These are phyloP conservation scores for Euphrasia arctica DNA, from an alignment of 305 asterid genomes.

Conservation along the genomic window DNA sequence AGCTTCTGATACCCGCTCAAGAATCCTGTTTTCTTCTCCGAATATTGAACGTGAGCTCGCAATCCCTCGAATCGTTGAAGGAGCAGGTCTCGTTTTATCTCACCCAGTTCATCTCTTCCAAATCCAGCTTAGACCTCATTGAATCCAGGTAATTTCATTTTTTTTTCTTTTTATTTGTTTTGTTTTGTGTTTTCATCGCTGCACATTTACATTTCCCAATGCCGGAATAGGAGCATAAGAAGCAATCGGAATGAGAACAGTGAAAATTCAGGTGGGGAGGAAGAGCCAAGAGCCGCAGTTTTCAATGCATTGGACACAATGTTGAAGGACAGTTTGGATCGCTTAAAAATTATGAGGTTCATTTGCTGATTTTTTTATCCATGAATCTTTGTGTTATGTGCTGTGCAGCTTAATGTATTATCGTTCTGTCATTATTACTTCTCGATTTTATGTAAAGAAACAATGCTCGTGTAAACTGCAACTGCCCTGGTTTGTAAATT, in stretches of 20 bases:
- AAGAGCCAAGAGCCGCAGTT: slow-evolving; percentile 52
- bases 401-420: slow-evolving; percentile 23
- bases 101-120: slow-evolving; percentile 36
- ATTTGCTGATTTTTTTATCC: slow-evolving; percentile 18
- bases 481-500: neutral
- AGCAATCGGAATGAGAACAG: slow-evolving; percentile 30
- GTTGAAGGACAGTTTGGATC: slow-evolving; percentile 74
- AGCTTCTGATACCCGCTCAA: slow-evolving; percentile 51
- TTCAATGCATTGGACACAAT: slow-evolving; percentile 69
- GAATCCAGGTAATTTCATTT: slow-evolving; percentile 41
- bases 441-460: slow-evolving; percentile 1
- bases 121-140: slow-evolving; percentile 30
- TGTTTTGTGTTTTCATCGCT: neutral
- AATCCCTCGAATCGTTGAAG: slow-evolving; percentile 47
- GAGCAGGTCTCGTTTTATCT: slow-evolving; percentile 41
- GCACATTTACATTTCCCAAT: neutral
- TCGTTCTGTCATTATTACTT: slow-evolving; percentile 5
- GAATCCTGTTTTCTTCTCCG: slow-evolving; percentile 59
- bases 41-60: slow-evolving; percentile 52
- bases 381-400: slow-evolving; percentile 1
- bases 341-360: slow-evolving; percentile 73
- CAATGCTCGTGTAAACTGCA: neutral
- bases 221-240: slow-evolving; percentile 31
- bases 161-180: neutral
- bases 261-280: slow-evolving; percentile 41